These are phyloP conservation scores for Sugiyamaella japonica DNA, from an alignment of 1,139 yeast genomes.

Conservation along the genomic window DNA sequence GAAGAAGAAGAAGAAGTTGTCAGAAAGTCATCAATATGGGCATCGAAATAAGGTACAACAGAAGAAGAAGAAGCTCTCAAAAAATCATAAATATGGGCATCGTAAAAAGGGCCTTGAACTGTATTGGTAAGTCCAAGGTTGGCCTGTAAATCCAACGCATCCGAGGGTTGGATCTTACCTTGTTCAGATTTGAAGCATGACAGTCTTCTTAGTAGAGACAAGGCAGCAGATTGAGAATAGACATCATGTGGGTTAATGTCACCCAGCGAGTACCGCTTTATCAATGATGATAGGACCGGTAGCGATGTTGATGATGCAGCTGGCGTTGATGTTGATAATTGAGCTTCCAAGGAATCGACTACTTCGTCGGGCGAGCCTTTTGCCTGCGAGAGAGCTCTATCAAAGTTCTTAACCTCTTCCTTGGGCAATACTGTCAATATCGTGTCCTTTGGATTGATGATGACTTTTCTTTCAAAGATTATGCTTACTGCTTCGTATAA, in stretches of 20 bases:
- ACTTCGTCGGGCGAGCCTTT: not conserved
- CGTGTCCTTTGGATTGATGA: slow-evolving; percentile 8
- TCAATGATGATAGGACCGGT: slow-evolving; percentile 15
- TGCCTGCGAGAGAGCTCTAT: slow-evolving; percentile 13
- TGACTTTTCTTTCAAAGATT: slow-evolving; percentile 17
- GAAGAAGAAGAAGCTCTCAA: slow-evolving; percentile 14
- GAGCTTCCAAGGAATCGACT: not conserved
- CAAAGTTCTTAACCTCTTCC: slow-evolving; percentile 9
- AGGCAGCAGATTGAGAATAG: slow-evolving; percentile 29
- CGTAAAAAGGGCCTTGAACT: slow-evolving; percentile 26
- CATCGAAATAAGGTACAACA: slow-evolving; percentile 22
- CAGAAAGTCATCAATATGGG: slow-evolving; percentile 24
- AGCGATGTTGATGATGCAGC: not conserved
- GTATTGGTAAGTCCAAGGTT: slow-evolving; percentile 21
- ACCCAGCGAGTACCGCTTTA: slow-evolving; percentile 30
- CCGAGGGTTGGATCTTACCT: slow-evolving; percentile 11
- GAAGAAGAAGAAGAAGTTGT: slow-evolving; percentile 8
- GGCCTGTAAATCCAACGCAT: slow-evolving; percentile 24
- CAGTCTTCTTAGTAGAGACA: slow-evolving; percentile 25
- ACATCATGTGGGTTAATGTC: slow-evolving; percentile 29
- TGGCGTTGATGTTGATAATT: not conserved
- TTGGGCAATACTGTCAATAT: slow-evolving; percentile 17
- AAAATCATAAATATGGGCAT: slow-evolving; percentile 24
- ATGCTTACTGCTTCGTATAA: slow-evolving; percentile 15
- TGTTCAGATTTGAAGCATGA: slow-evolving; percentile 15